A percentile compares a stretch with the other conserved stretches of the same genome.
These are phyloP conservation scores for Teratosphaeria pseudoeucalypti DNA, from an alignment of 2,329 filamentous ascomycete genomes.

Conservation along the genomic window DNA sequence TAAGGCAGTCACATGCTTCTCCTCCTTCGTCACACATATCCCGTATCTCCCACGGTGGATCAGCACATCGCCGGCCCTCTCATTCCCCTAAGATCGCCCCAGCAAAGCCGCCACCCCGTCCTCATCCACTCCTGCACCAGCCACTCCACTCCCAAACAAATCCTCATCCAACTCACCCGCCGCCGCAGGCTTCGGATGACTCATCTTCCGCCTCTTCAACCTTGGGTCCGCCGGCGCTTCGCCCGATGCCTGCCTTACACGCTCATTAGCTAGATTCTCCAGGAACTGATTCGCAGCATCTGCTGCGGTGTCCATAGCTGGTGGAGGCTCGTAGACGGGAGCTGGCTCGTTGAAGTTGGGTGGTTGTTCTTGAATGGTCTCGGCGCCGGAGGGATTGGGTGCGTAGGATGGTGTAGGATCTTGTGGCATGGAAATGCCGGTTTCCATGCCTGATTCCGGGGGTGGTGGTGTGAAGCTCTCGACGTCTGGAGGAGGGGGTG, in stretches of 20 bases:
- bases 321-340: constrained; percentile 18
- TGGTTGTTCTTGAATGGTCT: constrained; percentile 17
- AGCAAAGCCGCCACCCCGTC: constrained; percentile 25
- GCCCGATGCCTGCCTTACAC: constrained; percentile 15
- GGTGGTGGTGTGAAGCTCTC: constrained; percentile 68
- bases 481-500: constrained; percentile 65
- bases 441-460: constrained; percentile 15
- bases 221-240: constrained; percentile 22
- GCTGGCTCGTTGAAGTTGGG: constrained; percentile 20
- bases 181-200: constrained; percentile 14
- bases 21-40: neutral
- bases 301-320: constrained; percentile 8
- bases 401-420: neutral
- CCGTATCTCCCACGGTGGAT: too few species aligned
- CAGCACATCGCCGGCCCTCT: neutral
- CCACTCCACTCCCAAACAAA: constrained; percentile 16
- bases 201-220: constrained; percentile 27
- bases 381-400: constrained; percentile 32
- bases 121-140: constrained; percentile 21
- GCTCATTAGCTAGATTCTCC: constrained; percentile 12
- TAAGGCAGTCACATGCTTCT: neutral
- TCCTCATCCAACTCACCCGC: constrained; percentile 19
- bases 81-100: neutral
- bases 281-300: constrained; percentile 15
- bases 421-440: constrained; percentile 1